Base-by-base conservation (phyloP, 225 moss, liverwort and hornwort species). In the Bryoerythrophyllum caledonicum region DNA sequence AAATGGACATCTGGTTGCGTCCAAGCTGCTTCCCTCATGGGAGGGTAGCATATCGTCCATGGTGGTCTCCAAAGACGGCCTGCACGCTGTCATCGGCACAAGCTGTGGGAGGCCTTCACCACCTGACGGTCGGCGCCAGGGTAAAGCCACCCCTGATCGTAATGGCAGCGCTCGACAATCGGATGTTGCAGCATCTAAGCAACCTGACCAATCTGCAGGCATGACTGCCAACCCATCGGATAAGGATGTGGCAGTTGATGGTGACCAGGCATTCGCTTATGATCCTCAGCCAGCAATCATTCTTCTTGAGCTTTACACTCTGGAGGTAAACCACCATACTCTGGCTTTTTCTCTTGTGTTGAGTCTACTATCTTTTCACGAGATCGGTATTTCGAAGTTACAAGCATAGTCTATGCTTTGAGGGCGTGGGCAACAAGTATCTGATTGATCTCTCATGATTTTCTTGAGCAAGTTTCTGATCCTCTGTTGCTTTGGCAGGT, bases 41-140 rank as follows among this genome's bases (percentile, higher is more conserved):
- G 99, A 95, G 78, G 95, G 95, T 35, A 92, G 79, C 73, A 87
- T 99, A 65, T 91, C 99, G 17, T 88, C 91, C 15, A 79, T 99
- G 63, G 84, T 92, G n/a, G 81, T 92, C 13, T 99, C 99, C 10
- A 72, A 85, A 43, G 95, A 99, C 84, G 99, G 99, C 3, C 75
- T 89, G 57, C 83, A 93, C 76, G 81, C 95, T 58, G 84, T 93
- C 19, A 86, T 99, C 66, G 91, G 93, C 70, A 95, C 90, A 10
- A 91, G 91, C 75, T 91, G 87, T 73, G 88, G 85, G 19, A 80
- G 70, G 52, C 56, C 70, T 59, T 73, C 76, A 66, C 80, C 78
- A 25, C 75, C 85, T 54, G 85, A 88, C 73, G 75, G 79, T 37
- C 85, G 89, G 76, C 85, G 84, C 76, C 90, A 94, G 72, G 83